phyloP scores from a whole-genome alignment of 352 stramenopile genomes.

The Globisporangium sylvaticum region DNA sequence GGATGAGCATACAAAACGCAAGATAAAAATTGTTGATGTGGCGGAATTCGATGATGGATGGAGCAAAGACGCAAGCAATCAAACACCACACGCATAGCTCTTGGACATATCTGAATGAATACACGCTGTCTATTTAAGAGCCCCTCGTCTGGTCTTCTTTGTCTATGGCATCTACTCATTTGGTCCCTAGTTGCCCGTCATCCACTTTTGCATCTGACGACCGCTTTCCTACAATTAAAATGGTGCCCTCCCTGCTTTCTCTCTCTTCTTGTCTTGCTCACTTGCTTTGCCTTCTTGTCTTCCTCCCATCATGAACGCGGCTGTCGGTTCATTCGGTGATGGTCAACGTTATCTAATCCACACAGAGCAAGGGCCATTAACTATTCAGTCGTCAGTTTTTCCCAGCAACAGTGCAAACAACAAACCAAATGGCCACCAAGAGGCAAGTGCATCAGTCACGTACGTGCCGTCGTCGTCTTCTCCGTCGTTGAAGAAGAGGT shows the following conservation, averaged over 20 bases:
- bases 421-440: neutral
- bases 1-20: constrained; percentile 43
- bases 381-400: constrained; percentile 73
- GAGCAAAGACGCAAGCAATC: neutral
- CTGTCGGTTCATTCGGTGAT: constrained; percentile 6
- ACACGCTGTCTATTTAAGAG: constrained; percentile 14
- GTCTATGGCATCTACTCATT: constrained; percentile 7
- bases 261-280: neutral
- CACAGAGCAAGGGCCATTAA: constrained; percentile 57
- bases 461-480: constrained; percentile 84
- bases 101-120: constrained; percentile 1
- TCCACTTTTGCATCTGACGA: neutral
- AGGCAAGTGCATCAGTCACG: constrained; percentile 12
- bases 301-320: neutral
- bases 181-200: neutral
- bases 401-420: constrained; percentile 9
- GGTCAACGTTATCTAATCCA: constrained; percentile 56
- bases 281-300: constrained; percentile 9
- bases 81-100: neutral
- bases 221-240: constrained; percentile 2
- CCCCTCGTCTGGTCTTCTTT: neutral
- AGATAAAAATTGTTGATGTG: constrained; percentile 20
- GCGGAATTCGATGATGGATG: constrained; percentile 4
- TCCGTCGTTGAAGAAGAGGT: constrained; percentile 69
- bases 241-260: neutral